Conservation (phyloP, 192 early-diverging fungal species). For the Mortierella claussenii region DNA sequence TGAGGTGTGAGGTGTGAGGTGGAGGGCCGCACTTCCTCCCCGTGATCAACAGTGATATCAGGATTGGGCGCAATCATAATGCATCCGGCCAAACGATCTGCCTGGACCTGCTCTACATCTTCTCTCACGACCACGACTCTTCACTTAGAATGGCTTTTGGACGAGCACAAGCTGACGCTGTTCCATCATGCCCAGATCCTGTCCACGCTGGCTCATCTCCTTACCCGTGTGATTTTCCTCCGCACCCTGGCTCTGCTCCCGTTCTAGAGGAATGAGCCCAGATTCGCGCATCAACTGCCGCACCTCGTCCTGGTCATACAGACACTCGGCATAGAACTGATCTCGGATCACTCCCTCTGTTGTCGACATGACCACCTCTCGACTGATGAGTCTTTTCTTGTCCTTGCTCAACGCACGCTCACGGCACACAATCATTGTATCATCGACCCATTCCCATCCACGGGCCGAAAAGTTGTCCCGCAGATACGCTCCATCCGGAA, state of each 20-base stretch:
- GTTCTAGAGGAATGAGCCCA: neutral
- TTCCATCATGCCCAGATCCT: constrained; percentile 78
- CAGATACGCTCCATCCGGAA: constrained; percentile 70
- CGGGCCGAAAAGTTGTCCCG: constrained; percentile 62
- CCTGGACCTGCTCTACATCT: too few relatives aligned
- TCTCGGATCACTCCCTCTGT: constrained; percentile 68
- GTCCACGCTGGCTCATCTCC: constrained; percentile 66
- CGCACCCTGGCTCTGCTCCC: constrained; percentile 7
- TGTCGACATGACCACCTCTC: constrained; percentile 66
- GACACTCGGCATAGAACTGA: constrained; percentile 72
- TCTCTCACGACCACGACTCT: too few relatives aligned
- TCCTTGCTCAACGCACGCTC: constrained; percentile 69
- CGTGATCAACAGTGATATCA: too few relatives aligned
- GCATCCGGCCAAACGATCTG: too few relatives aligned
- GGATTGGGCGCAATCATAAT: too few relatives aligned
- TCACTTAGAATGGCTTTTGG: too few relatives aligned
- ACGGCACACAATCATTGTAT: constrained; percentile 70
- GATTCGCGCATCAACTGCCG: constrained; percentile 37
- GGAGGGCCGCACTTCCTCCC: too few relatives aligned
- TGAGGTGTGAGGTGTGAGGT: too few relatives aligned
- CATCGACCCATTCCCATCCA: constrained; percentile 77
- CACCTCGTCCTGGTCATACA: constrained; percentile 63
- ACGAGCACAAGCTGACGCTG: constrained; percentile 49
- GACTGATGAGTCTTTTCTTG: constrained; percentile 58
- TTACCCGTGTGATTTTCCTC: constrained; percentile 29